phyloP scores from a whole-genome alignment of 148 eudicot genomes.

The Persicaria tinctoria region DNA sequence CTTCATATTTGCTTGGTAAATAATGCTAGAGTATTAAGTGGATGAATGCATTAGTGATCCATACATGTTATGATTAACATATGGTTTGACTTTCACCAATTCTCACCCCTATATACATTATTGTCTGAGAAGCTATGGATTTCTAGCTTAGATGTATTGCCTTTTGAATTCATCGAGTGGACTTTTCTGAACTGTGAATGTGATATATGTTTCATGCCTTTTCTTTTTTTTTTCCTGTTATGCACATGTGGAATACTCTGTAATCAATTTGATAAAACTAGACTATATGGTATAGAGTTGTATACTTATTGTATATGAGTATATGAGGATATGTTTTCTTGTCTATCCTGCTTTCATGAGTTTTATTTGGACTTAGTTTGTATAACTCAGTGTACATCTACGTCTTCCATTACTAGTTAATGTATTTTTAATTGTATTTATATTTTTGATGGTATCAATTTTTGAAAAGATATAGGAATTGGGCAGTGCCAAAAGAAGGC shows the following conservation, averaged over 20 bases:
- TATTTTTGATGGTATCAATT: neutral
- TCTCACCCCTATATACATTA: neutral
- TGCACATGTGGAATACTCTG: neutral
- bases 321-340: neutral
- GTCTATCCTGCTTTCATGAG: neutral
- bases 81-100: neutral
- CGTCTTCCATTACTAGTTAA: neutral
- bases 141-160: neutral
- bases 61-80: constrained; percentile 1
- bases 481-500: neutral
- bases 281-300: neutral
- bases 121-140: neutral
- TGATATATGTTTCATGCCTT: neutral
- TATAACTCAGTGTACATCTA: neutral
- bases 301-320: neutral
- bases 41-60: neutral
- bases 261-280: neutral
- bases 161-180: neutral
- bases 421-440: neutral
- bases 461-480: neutral
- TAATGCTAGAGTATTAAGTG: neutral
- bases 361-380: neutral
- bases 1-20: neutral
- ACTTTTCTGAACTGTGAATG: neutral
- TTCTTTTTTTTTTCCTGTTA: neutral